Evolutionary conservation across 257 asterid genomes (phyloP), one percentile per base, ranked within the genome.

Genomic region (Mitragyna speciosa): DNA sequence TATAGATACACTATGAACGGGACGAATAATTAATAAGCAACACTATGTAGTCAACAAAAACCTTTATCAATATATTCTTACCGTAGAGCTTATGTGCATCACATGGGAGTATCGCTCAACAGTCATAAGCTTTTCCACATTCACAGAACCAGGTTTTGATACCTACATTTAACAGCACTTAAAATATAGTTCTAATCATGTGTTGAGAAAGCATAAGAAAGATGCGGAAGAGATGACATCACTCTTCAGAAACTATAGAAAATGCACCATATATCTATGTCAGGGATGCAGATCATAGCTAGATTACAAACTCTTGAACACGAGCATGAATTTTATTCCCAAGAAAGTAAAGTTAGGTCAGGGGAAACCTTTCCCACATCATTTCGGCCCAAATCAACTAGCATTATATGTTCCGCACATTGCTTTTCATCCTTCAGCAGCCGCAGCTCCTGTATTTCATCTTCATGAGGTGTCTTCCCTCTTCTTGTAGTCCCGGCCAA

Each of bases 61-160:
- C 22, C 12, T 51, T 54, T 31, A 19, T 26, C 43, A 36, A 14
- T 20, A 12, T 70, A 76, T 83, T 81, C 97, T 90, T 88, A 91
- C 99, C 71, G 97, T 95, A 64, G 99, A 95, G 87, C 98, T 95
- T 76, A 93, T 91, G 89, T 95, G 98, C 98, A 93, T 95, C 79
- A 92, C 97, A 86, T 95, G 98, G 63, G 97, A 93, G 76, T 92
- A 93, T 79, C 97, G 87, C 81, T 95, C 97, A 36, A 95, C 79
- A 12, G 85, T 87, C 97, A 88, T 95, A 77, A 95, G 92, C 89
- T 90, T 89, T 77, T 93, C 98, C 65, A 95, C 96, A 5, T 89
- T 85, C 45, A 95, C 97, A 2, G 97, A 90, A 78, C 98, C 96
- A 43, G 95, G 33, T 89, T 93, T 95, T 2, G 97, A 83, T 39